Evolutionary conservation across 352 stramenopile species (phyloP).

Genomic region (Peronospora destructor): DNA sequence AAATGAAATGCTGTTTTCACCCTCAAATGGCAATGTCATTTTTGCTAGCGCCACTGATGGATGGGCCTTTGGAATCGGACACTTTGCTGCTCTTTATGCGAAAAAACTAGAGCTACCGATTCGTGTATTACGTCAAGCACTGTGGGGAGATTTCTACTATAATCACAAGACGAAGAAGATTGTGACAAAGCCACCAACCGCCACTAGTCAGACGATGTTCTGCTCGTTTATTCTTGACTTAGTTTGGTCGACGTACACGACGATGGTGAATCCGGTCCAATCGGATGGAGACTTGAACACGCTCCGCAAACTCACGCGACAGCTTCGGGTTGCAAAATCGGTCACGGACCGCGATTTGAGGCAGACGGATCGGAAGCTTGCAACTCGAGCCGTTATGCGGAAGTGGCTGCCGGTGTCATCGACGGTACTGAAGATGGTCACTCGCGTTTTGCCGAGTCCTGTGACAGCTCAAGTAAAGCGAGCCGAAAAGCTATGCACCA

Average conservation of each 20-base stretch:
- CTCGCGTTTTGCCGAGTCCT: conserved; percentile 74
- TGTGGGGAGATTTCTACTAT: conserved; percentile 91
- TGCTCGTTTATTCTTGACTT: conserved; percentile 88
- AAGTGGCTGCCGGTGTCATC: conserved; percentile 86
- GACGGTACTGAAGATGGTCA: conserved; percentile 88
- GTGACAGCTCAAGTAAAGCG: conserved; percentile 61
- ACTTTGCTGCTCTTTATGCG: conserved; percentile 66
- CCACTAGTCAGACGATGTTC: conserved; percentile 85
- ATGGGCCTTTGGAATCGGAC: conserved; percentile 89
- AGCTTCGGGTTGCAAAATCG: conserved; percentile 58
- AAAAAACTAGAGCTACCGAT: conserved; percentile 66
- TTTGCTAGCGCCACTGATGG: conserved; percentile 89
- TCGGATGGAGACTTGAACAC: conserved; percentile 43
- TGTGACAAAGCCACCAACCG: conserved; percentile 63
- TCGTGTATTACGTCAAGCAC: conserved; percentile 55
- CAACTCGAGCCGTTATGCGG: conserved; percentile 72
- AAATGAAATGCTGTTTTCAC: conserved; percentile 80
- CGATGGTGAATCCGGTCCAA: conserved; percentile 35
- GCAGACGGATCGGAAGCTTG: conserved; percentile 52
- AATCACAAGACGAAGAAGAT: conserved; percentile 89
- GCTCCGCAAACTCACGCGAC: conserved; percentile 57
- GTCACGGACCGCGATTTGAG: conserved; percentile 69
- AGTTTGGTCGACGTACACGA: conserved; percentile 86
- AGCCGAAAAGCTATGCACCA: conserved; percentile 61
- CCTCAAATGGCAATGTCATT: conserved; percentile 87